Evolutionary conservation across 2,329 filamentous ascomycete species (phyloP).

Genomic region (Talaromyces piceae): DNA sequence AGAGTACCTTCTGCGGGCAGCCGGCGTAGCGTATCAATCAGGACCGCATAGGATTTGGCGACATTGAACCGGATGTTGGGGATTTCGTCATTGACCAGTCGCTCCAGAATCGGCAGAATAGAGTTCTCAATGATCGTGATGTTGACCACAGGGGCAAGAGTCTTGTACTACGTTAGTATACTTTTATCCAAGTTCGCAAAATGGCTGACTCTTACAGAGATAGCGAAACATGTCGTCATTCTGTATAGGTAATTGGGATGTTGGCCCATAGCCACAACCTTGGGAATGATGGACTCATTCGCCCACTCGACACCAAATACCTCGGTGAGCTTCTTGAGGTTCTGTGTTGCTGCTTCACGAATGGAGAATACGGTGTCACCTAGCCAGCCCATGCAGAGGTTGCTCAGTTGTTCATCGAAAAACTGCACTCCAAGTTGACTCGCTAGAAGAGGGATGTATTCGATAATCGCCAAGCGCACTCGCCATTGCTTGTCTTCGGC

Average conservation of each 20-base stretch:
- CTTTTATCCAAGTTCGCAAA: conserved; percentile 4
- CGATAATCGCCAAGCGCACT: conserved; percentile 94
- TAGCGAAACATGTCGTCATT: conserved; percentile 99
- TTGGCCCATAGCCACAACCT: conserved; percentile 96
- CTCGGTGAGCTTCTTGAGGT: conserved; percentile 96
- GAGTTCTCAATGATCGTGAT: conserved; percentile 88
- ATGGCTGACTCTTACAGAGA: conserved; percentile 64
- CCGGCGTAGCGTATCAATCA: conserved; percentile 86
- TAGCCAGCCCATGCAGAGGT: conserved; percentile 96
- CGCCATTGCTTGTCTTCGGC: conserved; percentile 99
- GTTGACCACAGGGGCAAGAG: conserved; percentile 84
- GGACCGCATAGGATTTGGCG: conserved; percentile 87
- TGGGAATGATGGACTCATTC: conserved; percentile 92
- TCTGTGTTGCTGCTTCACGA: conserved; percentile 91
- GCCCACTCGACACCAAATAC: conserved; percentile 98
- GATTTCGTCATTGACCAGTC: conserved; percentile 87
- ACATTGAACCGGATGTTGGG: conserved; percentile 99
- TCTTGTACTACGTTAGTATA: conserved; percentile 50
- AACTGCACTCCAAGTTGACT: conserved; percentile 94
- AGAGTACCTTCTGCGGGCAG: conserved; percentile 84
- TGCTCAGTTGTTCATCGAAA: conserved; percentile 95
- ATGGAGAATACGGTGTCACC: conserved; percentile 99
- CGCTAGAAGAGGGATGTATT: conserved; percentile 94
- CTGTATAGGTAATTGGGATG: conserved; percentile 98
- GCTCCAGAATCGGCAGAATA: conserved; percentile 92